Conservation (phyloP, 176 grass and related monocot genomes). For the Cenchrus purpureus region DNA sequence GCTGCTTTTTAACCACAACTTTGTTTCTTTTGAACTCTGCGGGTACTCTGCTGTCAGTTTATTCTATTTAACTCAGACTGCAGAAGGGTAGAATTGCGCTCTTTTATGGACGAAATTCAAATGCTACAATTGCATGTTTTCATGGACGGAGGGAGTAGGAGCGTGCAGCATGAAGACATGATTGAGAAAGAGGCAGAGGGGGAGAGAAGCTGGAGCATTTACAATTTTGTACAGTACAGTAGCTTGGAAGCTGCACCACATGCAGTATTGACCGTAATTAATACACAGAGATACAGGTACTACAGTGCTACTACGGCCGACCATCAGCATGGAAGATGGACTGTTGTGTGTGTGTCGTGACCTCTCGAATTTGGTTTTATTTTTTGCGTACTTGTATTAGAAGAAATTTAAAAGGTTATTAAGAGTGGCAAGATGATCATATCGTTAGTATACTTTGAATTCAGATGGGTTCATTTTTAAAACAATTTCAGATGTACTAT, state of each 20-base stretch:
- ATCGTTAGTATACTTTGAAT: no score
- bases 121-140: no score
- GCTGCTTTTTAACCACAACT: no score
- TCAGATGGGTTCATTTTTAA: no score
- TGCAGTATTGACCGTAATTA: constrained; percentile 26
- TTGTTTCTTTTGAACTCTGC: no score
- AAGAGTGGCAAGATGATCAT: no score
- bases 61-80: no score
- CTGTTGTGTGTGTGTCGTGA: neutral
- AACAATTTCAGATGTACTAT: no score
- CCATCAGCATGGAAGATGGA: constrained; percentile 2
- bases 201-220: constrained; percentile 54
- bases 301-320: neutral
- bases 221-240: constrained; percentile 22
- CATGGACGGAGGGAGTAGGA: neutral
- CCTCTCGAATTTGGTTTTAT: constrained; percentile 13
- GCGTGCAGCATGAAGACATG: constrained; percentile 27
- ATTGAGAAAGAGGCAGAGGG: constrained; percentile 43
- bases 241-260: constrained; percentile 33
- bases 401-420: no score
- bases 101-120: no score
- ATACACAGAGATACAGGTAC: constrained; percentile 21
- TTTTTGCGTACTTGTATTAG: neutral
- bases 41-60: no score
- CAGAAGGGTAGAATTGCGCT: no score